phyloP scores from a whole-genome alignment of 2,329 filamentous ascomycete species.

The Trichoderma harzianum region DNA sequence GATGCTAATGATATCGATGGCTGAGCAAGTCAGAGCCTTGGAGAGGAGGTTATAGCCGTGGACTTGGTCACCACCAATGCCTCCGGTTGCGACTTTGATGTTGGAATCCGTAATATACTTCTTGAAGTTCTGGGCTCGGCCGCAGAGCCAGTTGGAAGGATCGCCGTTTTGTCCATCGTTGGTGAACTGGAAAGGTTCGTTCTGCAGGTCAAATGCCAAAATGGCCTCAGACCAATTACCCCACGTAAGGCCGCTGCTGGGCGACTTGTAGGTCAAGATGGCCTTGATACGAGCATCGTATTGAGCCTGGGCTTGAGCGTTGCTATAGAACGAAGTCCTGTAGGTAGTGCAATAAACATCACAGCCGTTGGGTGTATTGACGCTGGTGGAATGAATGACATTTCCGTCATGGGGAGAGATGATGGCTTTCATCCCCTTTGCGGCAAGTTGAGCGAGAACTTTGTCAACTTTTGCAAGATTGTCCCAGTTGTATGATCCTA shows the following conservation, averaged over 20 bases:
- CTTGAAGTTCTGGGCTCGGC: conserved; percentile 25
- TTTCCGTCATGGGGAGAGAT: conserved; percentile 23
- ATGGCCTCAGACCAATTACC: conserved; percentile 33
- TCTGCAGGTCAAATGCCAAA: conserved; percentile 34
- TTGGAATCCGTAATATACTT: conserved; percentile 26
- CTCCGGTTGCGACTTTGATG: conserved; percentile 32
- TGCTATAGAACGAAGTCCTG: conserved; percentile 29
- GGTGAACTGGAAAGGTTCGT: conserved; percentile 29
- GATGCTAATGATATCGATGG: conserved; percentile 25
- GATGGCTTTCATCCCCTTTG: conserved; percentile 21
- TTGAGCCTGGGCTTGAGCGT: conserved; percentile 28
- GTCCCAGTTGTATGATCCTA: conserved; percentile 22
- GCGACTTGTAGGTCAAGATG: conserved; percentile 33
- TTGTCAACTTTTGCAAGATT: conserved; percentile 19
- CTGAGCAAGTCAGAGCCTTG: conserved; percentile 25
- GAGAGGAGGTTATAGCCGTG: conserved; percentile 30
- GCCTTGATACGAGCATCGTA: conserved; percentile 31
- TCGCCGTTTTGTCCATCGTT: background rate
- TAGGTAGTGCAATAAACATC: conserved; percentile 21
- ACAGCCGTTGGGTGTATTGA: background rate
- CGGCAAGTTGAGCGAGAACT: conserved; percentile 10
- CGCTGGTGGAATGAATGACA: background rate
- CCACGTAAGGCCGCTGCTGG: conserved; percentile 30
- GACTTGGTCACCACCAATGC: conserved; percentile 31
- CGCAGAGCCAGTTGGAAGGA: conserved; percentile 30